A percentile compares a stretch with the other conserved stretches of the same genome.
Conservation (phyloP, 139 green algal genomes). For the Tetradesmus lagerheimii region DNA sequence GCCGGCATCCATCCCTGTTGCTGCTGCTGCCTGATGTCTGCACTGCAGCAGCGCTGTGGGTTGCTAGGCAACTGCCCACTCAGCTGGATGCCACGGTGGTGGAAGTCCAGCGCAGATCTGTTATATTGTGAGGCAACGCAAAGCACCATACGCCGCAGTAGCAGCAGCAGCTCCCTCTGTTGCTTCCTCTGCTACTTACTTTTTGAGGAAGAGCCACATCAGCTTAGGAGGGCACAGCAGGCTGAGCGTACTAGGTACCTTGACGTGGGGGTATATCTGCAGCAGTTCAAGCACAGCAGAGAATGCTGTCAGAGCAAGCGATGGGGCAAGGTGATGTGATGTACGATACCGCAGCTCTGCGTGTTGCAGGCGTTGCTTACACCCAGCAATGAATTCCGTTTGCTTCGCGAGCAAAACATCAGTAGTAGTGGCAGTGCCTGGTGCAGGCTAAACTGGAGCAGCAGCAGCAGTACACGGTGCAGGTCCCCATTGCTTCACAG, state of each 20-base stretch:
- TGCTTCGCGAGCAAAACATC: not conserved
- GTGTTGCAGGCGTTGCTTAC: not conserved
- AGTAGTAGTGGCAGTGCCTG: not conserved
- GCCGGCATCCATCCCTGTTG: no score
- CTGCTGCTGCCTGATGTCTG: not conserved
- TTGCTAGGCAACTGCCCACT: no score
- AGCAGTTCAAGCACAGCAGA: not conserved
- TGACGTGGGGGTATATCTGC: slow-evolving; percentile 12
- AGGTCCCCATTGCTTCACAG: not conserved
- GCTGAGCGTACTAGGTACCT: slow-evolving; percentile 3
- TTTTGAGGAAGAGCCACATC: slow-evolving; percentile 36
- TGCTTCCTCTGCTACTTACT: slow-evolving; percentile 19
- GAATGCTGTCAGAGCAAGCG: no score
- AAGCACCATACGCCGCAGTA: no score
- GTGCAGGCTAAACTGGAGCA: not conserved
- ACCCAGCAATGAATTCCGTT: not conserved
- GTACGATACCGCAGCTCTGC: no score
- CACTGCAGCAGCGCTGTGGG: not conserved
- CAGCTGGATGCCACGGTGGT: no score
- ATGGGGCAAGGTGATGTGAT: no score
- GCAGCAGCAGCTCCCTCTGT: no score
- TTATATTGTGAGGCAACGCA: no score
- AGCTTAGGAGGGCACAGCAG: slow-evolving; percentile 28
- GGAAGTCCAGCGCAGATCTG: no score
- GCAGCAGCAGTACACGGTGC: not conserved